A percentile compares a stretch with the other conserved stretches of the same genome.
These are phyloP conservation scores for Candida easanensis DNA, from an alignment of 805 yeast genomes.

Conservation along the genomic window DNA sequence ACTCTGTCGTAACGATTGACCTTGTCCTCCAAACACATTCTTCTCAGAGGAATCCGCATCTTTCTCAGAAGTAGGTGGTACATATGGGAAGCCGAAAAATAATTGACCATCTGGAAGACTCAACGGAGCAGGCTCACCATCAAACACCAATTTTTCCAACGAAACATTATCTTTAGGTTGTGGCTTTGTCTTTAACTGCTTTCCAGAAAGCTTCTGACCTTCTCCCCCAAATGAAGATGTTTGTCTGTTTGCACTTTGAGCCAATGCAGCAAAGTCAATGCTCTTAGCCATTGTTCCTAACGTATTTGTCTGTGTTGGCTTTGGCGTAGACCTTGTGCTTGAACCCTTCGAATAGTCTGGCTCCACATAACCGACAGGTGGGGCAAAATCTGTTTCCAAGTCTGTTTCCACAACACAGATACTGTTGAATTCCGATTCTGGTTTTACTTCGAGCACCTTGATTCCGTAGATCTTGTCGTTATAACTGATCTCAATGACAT, in stretches of 20 bases:
- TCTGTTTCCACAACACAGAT: slow-evolving; percentile 97
- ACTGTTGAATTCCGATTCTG: slow-evolving; percentile 60
- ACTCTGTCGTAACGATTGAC: slow-evolving; percentile 71
- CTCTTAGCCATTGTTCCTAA: slow-evolving; percentile 76
- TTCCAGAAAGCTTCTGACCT: slow-evolving; percentile 74
- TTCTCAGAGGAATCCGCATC: slow-evolving; percentile 30
- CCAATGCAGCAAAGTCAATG: slow-evolving; percentile 61
- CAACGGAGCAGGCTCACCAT: slow-evolving; percentile 70
- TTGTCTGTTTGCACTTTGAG: slow-evolving; percentile 38
- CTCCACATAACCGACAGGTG: slow-evolving; percentile 97
- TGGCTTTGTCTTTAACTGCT: slow-evolving; percentile 29
- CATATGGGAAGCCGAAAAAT: slow-evolving; percentile 88
- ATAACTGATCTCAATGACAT: slow-evolving; percentile 80
- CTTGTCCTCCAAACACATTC: slow-evolving; percentile 54
- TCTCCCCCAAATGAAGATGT: slow-evolving; percentile 47
- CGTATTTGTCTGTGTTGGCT: slow-evolving; percentile 22
- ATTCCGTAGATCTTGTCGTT: slow-evolving; percentile 77
- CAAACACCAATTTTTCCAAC: slow-evolving; percentile 45
- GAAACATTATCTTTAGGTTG: slow-evolving; percentile 20
- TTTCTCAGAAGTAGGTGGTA: slow-evolving; percentile 35
- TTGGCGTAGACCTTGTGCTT: slow-evolving; percentile 7
- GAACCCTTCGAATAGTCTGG: slow-evolving; percentile 57
- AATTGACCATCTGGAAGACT: slow-evolving; percentile 79
- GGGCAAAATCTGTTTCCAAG: slow-evolving; percentile 95
- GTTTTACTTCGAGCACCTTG: slow-evolving; percentile 83